Base-by-base conservation (phyloP, 495 filamentous ascomycete species). In the Hypoxylon subgilvum region DNA sequence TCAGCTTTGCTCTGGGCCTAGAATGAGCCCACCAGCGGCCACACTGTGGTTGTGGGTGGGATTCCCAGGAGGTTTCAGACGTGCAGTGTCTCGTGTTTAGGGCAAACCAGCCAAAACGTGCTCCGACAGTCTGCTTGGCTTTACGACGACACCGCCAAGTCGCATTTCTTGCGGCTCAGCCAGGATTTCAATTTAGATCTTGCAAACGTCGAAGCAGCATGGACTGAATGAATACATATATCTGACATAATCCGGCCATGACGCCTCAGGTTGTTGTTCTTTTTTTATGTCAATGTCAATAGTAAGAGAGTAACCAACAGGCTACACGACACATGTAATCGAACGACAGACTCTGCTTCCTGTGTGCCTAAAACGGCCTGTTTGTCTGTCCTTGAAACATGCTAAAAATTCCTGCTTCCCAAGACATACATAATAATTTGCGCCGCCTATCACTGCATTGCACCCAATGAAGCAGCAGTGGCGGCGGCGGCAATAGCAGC, bases 321-420 rank as follows among this genome's bases (percentile, higher is more conserved):
- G 7, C n/a, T 10, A 6, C 3, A 4, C 3, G 2, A 6, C 9
- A 34, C 31, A 34, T 12, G 31, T 13, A 34, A 34, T 13, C 7
- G 31, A 13, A 34, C n/a, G 31, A 10, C n/a, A 12, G n/a, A 12
- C 8, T 27, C n/a, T 27, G 23, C 8, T 4, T 3, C 23, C 3
- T 8, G 8, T 27, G 3, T 27, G 8, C 23, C 8, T 13, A 12
- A 34, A 5, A 12, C 3, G 13, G 34, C 18, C 34, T 18, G 19
- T 39, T 18, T 19, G 50, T 34, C n/a, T 44, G 30, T 48, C 49
- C 53, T 45, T 58, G 61, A 64, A 64, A 64, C 54, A 44, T 54
- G 54, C 61, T 58, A 64, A 58, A 40, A 45, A 40, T 58, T 54
- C 18, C 54, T 14, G 48, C 54, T 58, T 64, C 61, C 61, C 54